These are phyloP conservation scores for Plasmodium chabaudi DNA, from an alignment of 169 alveolate species.

Conservation along the genomic window DNA sequence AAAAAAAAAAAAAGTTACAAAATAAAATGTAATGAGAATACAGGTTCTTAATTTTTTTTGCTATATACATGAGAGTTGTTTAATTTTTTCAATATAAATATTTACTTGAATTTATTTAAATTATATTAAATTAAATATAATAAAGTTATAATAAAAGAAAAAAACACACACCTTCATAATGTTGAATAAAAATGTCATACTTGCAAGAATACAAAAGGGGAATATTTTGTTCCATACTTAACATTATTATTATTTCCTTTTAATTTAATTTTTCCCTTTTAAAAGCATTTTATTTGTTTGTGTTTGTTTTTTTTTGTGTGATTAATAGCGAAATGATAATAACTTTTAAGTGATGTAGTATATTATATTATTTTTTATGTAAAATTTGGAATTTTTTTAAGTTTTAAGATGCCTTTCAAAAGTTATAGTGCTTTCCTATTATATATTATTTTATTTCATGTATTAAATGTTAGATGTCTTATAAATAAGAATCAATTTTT, in stretches of 20 bases:
- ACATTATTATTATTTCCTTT: not conserved
- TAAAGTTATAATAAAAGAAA: too few relatives aligned
- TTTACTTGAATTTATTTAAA: too few relatives aligned
- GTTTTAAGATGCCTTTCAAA: constrained; percentile 23
- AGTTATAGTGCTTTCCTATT: constrained; percentile 1
- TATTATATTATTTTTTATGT: not conserved
- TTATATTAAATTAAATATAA: too few relatives aligned
- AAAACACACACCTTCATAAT: too few relatives aligned
- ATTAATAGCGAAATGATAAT: not conserved
- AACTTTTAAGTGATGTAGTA: not conserved
- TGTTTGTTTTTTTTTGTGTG: not conserved
- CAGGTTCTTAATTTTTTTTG: not conserved
- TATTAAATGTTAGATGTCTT: not conserved
- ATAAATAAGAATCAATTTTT: constrained; percentile 7
- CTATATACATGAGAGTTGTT: not conserved
- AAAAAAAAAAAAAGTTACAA: not conserved
- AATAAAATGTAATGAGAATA: not conserved
- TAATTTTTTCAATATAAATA: too few relatives aligned
- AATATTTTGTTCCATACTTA: too few relatives aligned
- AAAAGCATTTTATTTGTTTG: not conserved
- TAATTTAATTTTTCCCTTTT: constrained; percentile 1
- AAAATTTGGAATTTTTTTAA: not conserved
- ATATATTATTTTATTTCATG: constrained; percentile 20
- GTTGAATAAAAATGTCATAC: too few relatives aligned
- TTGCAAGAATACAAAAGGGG: too few relatives aligned